Evolutionary conservation across 2,329 filamentous ascomycete species (phyloP).

Genomic region (Pyrenophora teres): DNA sequence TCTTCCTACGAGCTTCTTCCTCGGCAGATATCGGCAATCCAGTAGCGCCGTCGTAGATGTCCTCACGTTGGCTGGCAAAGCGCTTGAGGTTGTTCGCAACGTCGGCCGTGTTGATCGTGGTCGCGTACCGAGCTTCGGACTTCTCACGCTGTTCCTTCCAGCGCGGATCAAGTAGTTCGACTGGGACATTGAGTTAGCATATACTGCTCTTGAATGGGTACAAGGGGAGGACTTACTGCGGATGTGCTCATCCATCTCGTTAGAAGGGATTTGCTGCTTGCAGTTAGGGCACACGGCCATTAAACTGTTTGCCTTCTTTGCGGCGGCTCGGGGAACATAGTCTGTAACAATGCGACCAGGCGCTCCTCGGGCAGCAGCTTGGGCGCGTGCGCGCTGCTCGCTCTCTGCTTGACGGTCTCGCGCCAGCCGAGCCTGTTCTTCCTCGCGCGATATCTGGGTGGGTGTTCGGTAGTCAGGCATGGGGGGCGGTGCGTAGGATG

Average conservation of each 20-base stretch:
- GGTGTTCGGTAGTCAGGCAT: conserved; percentile 37
- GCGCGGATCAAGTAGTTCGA: conserved; percentile 88
- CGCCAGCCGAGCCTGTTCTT: conserved; percentile 45
- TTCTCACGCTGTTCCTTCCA: conserved; percentile 97
- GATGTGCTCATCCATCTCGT: conserved; percentile 91
- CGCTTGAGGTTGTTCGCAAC: conserved; percentile 94
- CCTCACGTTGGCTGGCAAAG: conserved; percentile 84
- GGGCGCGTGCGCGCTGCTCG: conserved; percentile 73
- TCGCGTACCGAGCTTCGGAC: conserved; percentile 79
- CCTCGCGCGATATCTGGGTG: conserved; percentile 42
- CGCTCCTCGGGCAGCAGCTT: conserved; percentile 74
- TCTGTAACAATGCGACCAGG: conserved; percentile 84
- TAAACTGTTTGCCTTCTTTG: conserved; percentile 66
- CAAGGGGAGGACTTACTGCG: conserved; percentile 63
- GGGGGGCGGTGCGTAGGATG: conserved; percentile 32
- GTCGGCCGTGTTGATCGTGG: conserved; percentile 84
- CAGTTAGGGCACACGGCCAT: conserved; percentile 90
- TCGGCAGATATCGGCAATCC: conserved; percentile 70
- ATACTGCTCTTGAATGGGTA: not conserved
- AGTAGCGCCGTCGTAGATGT: conserved; percentile 79
- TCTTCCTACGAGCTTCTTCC: conserved; percentile 78
- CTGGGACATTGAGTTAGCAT: conserved; percentile 50
- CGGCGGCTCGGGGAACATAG: conserved; percentile 84
- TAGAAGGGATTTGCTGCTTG: conserved; percentile 82
- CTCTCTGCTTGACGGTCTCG: conserved; percentile 52